These are phyloP conservation scores for Suillus clintonianus DNA, from an alignment of 768 basidiomycete species.

Conservation along the genomic window DNA sequence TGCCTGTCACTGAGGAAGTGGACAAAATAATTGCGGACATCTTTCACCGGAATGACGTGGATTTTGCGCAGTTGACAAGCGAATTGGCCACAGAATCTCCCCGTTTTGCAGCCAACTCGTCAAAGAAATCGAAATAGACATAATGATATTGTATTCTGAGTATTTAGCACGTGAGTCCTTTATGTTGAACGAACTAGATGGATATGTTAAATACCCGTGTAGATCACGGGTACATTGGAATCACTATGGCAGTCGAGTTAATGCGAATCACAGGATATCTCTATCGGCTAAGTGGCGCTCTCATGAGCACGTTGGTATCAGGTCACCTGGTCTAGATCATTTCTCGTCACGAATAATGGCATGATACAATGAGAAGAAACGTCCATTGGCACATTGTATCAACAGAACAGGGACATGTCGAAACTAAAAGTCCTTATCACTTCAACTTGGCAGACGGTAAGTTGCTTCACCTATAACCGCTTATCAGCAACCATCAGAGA, in stretches of 20 bases:
- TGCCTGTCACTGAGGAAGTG: constrained; percentile 31
- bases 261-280: neutral
- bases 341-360: no score
- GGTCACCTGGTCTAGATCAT: neutral
- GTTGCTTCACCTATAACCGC: neutral
- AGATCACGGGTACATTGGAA: neutral
- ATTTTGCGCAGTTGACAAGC: constrained; percentile 29
- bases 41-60: constrained; percentile 31
- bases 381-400: neutral
- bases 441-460: neutral
- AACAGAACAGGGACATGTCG: neutral
- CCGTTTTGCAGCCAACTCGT: constrained; percentile 21
- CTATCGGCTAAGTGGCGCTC: neutral
- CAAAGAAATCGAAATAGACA: constrained; percentile 22
- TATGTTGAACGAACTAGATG: neutral
- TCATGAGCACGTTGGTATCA: neutral
- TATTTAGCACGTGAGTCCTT: neutral
- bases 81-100: constrained; percentile 22
- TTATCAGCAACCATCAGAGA: neutral
- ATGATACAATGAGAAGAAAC: neutral
- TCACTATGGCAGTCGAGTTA: neutral
- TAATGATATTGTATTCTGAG: no score
- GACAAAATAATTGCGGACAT: constrained; percentile 33
- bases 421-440: neutral
- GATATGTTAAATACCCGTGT: neutral